These are phyloP conservation scores for Symbiodinium pilosum DNA, from an alignment of 73 alveolate species.

Conservation along the genomic window DNA sequence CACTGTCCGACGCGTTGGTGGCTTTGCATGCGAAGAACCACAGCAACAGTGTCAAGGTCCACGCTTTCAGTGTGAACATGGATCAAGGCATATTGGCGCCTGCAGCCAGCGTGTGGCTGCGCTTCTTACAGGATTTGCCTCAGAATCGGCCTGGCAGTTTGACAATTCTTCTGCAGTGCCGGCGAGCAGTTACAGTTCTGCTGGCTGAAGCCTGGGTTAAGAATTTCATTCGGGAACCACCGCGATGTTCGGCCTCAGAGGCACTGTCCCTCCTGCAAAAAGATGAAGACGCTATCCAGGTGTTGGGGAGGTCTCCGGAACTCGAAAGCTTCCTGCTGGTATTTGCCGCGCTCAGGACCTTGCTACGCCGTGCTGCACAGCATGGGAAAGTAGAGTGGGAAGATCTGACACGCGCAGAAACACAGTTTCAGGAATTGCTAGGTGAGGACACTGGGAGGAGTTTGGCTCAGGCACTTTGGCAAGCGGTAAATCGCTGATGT, in stretches of 20 bases:
- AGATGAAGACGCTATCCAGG: constrained; percentile 16
- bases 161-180: neutral
- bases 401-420: constrained; percentile 42
- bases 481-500: constrained; percentile 30
- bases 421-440: constrained; percentile 20
- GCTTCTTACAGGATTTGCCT: neutral
- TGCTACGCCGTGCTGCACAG: constrained; percentile 18
- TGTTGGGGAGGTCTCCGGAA: neutral
- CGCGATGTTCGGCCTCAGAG: constrained; percentile 19
- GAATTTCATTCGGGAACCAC: constrained; percentile 73
- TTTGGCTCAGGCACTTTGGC: constrained; percentile 78
- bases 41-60: constrained; percentile 20
- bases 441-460: constrained; percentile 84
- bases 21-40: constrained; percentile 1
- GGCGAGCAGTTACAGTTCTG: constrained; percentile 39
- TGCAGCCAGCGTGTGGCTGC: constrained; percentile 18
- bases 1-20: constrained; percentile 30
- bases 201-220: constrained; percentile 63
- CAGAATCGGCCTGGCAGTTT: neutral
- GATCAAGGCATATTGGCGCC: constrained; percentile 1
- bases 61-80: constrained; percentile 7
- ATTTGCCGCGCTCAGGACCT: neutral
- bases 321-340: neutral
- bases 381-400: constrained; percentile 18
- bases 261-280: neutral